A percentile compares a stretch with the other conserved stretches of the same genome.
Evolutionary conservation across 2,329 filamentous ascomycete species (phyloP).

Genomic region (Metarhizium album): DNA sequence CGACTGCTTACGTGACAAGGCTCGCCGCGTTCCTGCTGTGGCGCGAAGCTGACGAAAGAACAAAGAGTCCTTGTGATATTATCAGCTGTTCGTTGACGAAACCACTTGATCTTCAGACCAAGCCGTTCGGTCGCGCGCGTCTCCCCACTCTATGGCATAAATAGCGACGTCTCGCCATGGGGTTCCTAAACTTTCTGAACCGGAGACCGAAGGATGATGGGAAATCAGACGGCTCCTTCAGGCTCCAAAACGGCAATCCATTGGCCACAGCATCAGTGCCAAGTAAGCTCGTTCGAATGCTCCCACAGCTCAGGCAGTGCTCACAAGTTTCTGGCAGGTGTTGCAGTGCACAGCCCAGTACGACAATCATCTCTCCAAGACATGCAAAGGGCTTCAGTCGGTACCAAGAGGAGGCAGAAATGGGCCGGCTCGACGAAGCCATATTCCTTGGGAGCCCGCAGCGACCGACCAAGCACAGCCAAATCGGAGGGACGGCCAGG

Average conservation of each 20-base stretch:
- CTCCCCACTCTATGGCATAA: background rate
- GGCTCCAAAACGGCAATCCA: background rate
- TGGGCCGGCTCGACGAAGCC: background rate
- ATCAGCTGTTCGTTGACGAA: background rate
- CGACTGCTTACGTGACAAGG: background rate
- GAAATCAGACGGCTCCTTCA: background rate
- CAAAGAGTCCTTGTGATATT: background rate
- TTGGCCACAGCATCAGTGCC: background rate
- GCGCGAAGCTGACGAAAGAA: background rate
- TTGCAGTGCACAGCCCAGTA: background rate
- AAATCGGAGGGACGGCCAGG: background rate
- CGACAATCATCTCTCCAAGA: background rate
- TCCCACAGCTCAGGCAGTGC: background rate
- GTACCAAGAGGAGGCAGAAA: background rate
- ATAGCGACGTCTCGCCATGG: background rate
- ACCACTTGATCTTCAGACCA: background rate
- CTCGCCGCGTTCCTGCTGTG: background rate
- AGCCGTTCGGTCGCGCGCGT: background rate
- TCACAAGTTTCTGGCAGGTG: background rate
- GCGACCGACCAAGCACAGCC: background rate
- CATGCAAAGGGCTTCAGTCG: background rate
- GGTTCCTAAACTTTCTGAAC: slow-evolving; percentile 4
- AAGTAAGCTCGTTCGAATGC: background rate
- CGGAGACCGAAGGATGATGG: background rate
- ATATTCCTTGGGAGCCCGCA: background rate